phyloP scores from a whole-genome alignment of 2,329 filamentous ascomycete genomes.

The Arthrocladium fulminans region DNA sequence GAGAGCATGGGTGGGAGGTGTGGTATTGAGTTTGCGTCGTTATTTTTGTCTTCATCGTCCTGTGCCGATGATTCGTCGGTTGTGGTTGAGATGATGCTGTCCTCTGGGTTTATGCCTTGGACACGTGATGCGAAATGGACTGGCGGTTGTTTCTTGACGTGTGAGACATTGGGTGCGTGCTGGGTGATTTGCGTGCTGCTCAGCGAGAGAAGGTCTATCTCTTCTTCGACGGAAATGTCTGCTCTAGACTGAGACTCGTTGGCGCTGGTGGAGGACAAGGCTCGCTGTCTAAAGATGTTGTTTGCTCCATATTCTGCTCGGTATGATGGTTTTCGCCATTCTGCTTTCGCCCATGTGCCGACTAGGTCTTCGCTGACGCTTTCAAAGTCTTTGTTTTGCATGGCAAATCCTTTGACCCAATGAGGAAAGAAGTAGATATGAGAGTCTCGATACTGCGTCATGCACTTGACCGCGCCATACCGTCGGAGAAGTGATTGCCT shows the following conservation, averaged over 20 bases:
- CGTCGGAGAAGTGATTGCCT: constrained; percentile 66
- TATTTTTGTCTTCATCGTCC: constrained; percentile 11
- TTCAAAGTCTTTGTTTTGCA: constrained; percentile 70
- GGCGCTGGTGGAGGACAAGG: neutral
- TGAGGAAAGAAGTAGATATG: constrained; percentile 91
- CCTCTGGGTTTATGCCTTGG: constrained; percentile 13
- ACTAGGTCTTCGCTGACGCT: constrained; percentile 85
- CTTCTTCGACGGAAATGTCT: constrained; percentile 40
- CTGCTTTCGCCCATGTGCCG: constrained; percentile 90
- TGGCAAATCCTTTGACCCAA: constrained; percentile 81
- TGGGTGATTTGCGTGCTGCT: constrained; percentile 42
- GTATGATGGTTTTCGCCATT: constrained; percentile 59
- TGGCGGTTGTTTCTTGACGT: constrained; percentile 9
- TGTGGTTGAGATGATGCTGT: constrained; percentile 13
- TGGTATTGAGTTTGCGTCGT: constrained; percentile 13
- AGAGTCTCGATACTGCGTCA: constrained; percentile 77
- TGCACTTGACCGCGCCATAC: constrained; percentile 68
- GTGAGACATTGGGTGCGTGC: constrained; percentile 14
- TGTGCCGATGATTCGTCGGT: constrained; percentile 11
- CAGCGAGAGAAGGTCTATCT: constrained; percentile 46
- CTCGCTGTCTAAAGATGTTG: constrained; percentile 45
- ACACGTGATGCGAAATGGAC: constrained; percentile 28
- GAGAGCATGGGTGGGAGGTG: constrained; percentile 21
- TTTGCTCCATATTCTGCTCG: constrained; percentile 16
- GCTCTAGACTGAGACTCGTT: neutral